Percentiles rank a stretch among this genome's conserved stretches.
Evolutionary conservation across 371 early-diverging fungal genomes (phyloP).

Genomic region (Mortierella sp.): DNA sequence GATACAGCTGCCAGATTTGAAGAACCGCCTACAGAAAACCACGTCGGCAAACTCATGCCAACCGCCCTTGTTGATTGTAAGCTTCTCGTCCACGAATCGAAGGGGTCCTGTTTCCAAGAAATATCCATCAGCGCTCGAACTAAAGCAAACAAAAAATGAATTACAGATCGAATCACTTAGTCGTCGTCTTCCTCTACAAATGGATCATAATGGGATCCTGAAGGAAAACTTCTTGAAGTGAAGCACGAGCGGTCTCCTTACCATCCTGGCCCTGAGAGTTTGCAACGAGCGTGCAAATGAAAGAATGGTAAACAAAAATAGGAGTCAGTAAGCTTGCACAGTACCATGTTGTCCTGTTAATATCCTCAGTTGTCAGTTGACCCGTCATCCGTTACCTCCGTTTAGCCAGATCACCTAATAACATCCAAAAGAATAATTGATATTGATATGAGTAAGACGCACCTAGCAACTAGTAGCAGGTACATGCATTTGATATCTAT

Average conservation of each 20-base stretch:
- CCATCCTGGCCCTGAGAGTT: slow-evolving; percentile 58
- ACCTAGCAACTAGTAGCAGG: neutral
- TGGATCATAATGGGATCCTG: neutral
- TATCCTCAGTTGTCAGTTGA: neutral
- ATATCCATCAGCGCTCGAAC: slow-evolving; percentile 86
- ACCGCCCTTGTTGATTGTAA: slow-evolving; percentile 69
- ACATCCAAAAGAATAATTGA: neutral
- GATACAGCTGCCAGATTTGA: neutral
- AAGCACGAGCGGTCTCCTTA: slow-evolving; percentile 9
- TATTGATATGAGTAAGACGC: neutral
- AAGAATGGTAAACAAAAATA: neutral
- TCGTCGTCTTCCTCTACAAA: neutral
- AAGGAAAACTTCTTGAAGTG: neutral
- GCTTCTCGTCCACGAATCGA: slow-evolving; percentile 64
- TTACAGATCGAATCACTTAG: neutral
- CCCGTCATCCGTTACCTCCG: slow-evolving; percentile 67
- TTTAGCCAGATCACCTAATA: slow-evolving; percentile 90
- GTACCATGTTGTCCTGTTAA: neutral
- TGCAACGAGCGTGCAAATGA: neutral
- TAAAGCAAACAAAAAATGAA: neutral
- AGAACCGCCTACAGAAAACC: slow-evolving; percentile 69
- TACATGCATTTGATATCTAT: neutral
- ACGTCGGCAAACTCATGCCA: slow-evolving; percentile 84
- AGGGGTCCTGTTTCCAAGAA: slow-evolving; percentile 91
- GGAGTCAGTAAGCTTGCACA: neutral